These are phyloP conservation scores for Apiospora marii DNA, from an alignment of 2,329 filamentous ascomycete genomes.

Conservation along the genomic window DNA sequence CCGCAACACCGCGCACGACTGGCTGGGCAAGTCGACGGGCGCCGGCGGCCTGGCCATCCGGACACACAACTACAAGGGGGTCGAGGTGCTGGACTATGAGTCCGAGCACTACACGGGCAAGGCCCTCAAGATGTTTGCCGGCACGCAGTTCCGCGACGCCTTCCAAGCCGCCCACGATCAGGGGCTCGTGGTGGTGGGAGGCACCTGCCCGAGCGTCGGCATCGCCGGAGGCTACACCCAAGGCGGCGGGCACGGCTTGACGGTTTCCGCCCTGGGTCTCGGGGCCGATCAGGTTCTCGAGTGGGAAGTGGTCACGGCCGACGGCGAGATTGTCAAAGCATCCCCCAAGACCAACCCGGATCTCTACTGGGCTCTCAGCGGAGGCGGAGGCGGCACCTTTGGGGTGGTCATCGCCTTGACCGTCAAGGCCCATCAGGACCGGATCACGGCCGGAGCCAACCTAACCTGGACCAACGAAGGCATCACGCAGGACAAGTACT, in stretches of 20 bases:
- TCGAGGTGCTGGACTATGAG: neutral
- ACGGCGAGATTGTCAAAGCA: conserved; percentile 56
- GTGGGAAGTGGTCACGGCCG: conserved; percentile 61
- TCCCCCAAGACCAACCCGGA: conserved; percentile 57
- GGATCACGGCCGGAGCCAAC: no score
- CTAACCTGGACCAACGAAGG: no score
- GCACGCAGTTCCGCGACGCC: no score
- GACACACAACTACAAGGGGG: no score
- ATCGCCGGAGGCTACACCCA: conserved; percentile 29
- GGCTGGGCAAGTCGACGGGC: no score
- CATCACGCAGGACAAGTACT: no score
- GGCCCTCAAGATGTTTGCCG: neutral
- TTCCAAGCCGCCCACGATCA: no score
- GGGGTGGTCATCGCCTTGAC: conserved; percentile 64
- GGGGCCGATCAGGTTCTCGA: conserved; percentile 65
- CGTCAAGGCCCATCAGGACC: conserved; percentile 31
- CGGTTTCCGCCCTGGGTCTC: conserved; percentile 61
- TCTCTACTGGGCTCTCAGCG: conserved; percentile 69
- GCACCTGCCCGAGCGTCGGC: conserved; percentile 20
- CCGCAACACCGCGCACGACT: no score
- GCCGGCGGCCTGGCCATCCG: no score
- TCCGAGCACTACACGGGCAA: neutral
- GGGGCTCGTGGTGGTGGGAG: neutral
- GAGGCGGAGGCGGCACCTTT: conserved; percentile 66
- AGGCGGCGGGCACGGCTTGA: conserved; percentile 64